Percentiles rank a stretch among this genome's conserved stretches.
These are phyloP conservation scores for Lophiotrema nucula DNA, from an alignment of 495 filamentous ascomycete genomes.

Conservation along the genomic window DNA sequence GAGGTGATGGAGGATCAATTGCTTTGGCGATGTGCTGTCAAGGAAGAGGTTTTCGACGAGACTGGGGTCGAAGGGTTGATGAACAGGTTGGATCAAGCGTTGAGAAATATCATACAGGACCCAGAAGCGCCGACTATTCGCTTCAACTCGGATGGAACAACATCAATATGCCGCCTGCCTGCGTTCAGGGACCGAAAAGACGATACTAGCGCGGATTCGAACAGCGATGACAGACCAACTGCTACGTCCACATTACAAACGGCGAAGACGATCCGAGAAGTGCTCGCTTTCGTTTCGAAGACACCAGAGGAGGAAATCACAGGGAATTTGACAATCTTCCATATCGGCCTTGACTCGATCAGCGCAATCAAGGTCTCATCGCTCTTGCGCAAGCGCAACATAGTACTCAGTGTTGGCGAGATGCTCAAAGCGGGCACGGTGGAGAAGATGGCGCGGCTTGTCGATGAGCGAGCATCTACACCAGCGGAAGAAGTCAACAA, in stretches of 20 bases:
- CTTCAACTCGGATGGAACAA: constrained; percentile 46
- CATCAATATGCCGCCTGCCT: constrained; percentile 55
- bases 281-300: constrained; percentile 63
- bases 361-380: constrained; percentile 74
- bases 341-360: constrained; percentile 87
- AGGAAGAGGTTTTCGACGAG: constrained; percentile 51
- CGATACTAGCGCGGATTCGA: background rate
- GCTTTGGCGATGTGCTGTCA: constrained; percentile 68
- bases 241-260: constrained; percentile 41
- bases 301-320: constrained; percentile 60
- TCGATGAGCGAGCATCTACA: constrained; percentile 30
- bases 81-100: constrained; percentile 52
- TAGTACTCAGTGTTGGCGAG: constrained; percentile 62
- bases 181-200: constrained; percentile 33
- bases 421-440: constrained; percentile 65
- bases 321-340: constrained; percentile 69
- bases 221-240: background rate
- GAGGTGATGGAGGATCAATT: constrained; percentile 56
- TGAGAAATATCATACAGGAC: constrained; percentile 51
- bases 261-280: constrained; percentile 57
- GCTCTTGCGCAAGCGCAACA: constrained; percentile 58
- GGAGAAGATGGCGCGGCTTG: constrained; percentile 52
- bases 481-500: constrained; percentile 12
- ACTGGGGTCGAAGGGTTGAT: constrained; percentile 50
- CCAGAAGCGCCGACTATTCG: constrained; percentile 51